Conservation (phyloP, 163 green algal species). For the Scenedesmus sp. region DNA sequence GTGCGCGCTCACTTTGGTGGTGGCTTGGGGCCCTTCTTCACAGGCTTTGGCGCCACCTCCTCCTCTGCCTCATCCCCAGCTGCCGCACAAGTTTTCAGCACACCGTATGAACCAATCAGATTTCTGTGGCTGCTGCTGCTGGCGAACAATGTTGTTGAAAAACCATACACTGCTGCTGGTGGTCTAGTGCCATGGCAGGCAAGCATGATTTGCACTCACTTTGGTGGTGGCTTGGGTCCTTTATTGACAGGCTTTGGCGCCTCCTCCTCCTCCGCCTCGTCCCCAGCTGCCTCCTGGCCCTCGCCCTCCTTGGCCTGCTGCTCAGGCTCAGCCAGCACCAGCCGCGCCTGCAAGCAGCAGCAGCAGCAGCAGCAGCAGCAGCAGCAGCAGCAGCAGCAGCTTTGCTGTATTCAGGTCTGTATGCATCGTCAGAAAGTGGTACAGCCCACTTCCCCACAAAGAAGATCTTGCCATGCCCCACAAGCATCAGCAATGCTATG, state of each 20-base stretch:
- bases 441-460: too few relatives aligned
- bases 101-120: too few relatives aligned
- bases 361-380: neutral
- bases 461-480: too few relatives aligned
- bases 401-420: too few relatives aligned
- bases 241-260: neutral
- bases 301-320: constrained; percentile 6
- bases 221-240: neutral
- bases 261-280: neutral
- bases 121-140: neutral
- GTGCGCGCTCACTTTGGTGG: neutral
- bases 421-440: too few relatives aligned
- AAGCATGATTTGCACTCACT: neutral
- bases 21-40: neutral
- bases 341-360: neutral
- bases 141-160: neutral
- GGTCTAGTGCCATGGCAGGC: neutral
- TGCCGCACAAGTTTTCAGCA: too few relatives aligned
- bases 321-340: constrained; percentile 23
- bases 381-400: too few relatives aligned
- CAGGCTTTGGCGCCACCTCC: neutral
- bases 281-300: neutral
- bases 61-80: neutral
- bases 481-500: too few relatives aligned
- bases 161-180: neutral